Percentiles rank a stretch among this genome's conserved stretches.
Evolutionary conservation across 179 eudicot species (phyloP).

Genomic region (Nepenthes alata): DNA sequence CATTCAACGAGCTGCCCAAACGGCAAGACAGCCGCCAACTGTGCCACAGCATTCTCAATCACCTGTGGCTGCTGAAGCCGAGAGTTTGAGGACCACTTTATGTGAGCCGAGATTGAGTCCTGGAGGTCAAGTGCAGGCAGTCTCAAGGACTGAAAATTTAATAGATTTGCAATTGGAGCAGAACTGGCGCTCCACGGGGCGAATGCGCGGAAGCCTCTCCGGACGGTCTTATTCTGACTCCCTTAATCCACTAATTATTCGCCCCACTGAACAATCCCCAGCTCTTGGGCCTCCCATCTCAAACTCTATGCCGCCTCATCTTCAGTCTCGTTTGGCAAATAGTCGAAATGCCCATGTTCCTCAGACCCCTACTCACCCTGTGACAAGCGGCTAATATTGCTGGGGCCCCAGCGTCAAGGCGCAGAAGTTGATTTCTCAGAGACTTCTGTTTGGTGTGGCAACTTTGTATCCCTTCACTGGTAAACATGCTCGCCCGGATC

Average conservation of each 20-base stretch:
- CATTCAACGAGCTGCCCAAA: conserved; percentile 18
- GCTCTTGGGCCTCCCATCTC: conserved; percentile 28
- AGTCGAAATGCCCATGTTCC: conserved; percentile 9
- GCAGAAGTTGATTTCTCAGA: too few relatives aligned
- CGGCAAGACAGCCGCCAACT: conserved; percentile 12
- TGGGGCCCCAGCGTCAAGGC: too few relatives aligned
- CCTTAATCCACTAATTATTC: conserved; percentile 41
- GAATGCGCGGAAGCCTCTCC: conserved; percentile 77
- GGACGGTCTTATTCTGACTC: conserved; percentile 72
- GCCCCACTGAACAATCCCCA: conserved; percentile 40
- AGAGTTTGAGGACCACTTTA: conserved; percentile 3
- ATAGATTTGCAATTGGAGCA: conserved; percentile 25
- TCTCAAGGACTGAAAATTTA: conserved; percentile 25
- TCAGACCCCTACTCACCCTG: background rate
- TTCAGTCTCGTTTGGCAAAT: conserved; percentile 13
- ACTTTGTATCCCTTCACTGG: too few relatives aligned
- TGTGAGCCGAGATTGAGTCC: conserved; percentile 15
- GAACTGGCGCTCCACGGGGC: conserved; percentile 59
- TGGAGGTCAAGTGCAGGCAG: conserved; percentile 19
- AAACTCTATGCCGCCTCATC: conserved; percentile 8
- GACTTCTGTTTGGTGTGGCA: too few relatives aligned
- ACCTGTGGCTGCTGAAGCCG: conserved; percentile 12
- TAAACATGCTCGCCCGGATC: too few relatives aligned
- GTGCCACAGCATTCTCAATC: conserved; percentile 21
- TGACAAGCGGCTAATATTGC: background rate